phyloP scores from a whole-genome alignment of 495 filamentous ascomycete species.

The Friedmanniomyces simplex region DNA sequence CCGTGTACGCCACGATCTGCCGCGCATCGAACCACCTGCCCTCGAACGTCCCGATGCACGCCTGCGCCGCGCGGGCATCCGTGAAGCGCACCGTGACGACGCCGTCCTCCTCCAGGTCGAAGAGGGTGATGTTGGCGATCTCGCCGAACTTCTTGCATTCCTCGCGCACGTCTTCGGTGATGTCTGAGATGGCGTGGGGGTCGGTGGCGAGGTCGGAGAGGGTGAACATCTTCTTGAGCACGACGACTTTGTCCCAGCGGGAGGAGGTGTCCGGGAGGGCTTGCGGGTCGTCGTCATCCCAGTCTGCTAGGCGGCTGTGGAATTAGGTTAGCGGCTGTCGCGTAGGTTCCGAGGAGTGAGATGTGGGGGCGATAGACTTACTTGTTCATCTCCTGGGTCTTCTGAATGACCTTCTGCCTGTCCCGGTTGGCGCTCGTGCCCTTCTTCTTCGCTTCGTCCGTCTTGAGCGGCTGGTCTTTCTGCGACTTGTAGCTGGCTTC shows the following conservation, averaged over 20 bases:
- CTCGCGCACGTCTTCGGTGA: constrained; percentile 86
- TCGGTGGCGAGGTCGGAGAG: constrained; percentile 76
- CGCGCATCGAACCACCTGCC: constrained; percentile 68
- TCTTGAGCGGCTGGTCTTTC: constrained; percentile 31
- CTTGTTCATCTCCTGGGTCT: constrained; percentile 74
- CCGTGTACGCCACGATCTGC: constrained; percentile 66
- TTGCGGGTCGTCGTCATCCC: constrained; percentile 69
- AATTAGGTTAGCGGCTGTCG: too few relatives aligned
- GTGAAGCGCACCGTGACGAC: constrained; percentile 74
- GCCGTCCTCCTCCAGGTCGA: constrained; percentile 77
- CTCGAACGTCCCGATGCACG: constrained; percentile 69
- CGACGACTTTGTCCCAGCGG: constrained; percentile 67
- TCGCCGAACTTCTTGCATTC: constrained; percentile 79
- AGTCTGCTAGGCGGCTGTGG: constrained; percentile 77
- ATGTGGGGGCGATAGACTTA: constrained; percentile 18
- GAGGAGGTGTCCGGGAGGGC: constrained; percentile 44
- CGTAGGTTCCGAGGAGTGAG: neutral
- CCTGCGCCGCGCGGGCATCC: constrained; percentile 55
- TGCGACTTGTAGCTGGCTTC: constrained; percentile 76
- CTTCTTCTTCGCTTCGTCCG: constrained; percentile 46
- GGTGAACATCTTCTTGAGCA: constrained; percentile 93
- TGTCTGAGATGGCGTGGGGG: constrained; percentile 64
- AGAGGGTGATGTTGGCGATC: constrained; percentile 85
- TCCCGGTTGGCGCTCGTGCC: constrained; percentile 44
- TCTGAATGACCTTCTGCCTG: constrained; percentile 73